Conservation (phyloP, 371 early-diverging fungal genomes). For the Amoeboaphelidium protococcarum region DNA sequence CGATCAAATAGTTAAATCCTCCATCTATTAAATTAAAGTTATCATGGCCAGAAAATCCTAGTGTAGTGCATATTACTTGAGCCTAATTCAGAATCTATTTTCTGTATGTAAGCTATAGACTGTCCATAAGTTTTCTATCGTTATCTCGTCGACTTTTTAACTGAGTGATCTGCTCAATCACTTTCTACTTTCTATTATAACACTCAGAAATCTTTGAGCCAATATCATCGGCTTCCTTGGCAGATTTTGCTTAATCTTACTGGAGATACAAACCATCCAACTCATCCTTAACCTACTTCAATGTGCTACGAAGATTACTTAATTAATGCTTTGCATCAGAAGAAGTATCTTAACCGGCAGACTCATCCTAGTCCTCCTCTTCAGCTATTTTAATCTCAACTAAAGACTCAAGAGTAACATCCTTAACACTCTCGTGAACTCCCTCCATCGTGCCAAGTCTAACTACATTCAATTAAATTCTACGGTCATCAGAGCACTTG, state of each 20-base stretch:
- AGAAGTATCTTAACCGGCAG: conserved; percentile 2
- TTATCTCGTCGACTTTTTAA: conserved; percentile 2
- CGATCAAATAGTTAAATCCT: conserved; percentile 52
- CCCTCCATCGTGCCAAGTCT: conserved; percentile 52
- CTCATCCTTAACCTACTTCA: conserved; percentile 8
- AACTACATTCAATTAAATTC: conserved; percentile 22
- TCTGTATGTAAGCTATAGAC: conserved; percentile 1
- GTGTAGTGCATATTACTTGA: conserved; percentile 48
- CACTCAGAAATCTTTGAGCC: conserved; percentile 19
- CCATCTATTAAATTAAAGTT: conserved; percentile 23
- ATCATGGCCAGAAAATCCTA: conserved; percentile 70
- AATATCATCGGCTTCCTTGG: conserved; percentile 16
- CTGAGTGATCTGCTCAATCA: conserved; percentile 8
- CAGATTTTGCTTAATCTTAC: too few relatives aligned
- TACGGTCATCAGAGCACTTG: conserved; percentile 28
- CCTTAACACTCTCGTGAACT: conserved; percentile 37
- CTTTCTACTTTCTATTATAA: conserved; percentile 22
- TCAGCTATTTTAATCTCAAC: conserved; percentile 3
- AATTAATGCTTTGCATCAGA: conserved; percentile 10
- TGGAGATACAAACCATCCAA: too few relatives aligned
- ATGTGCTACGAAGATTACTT: conserved; percentile 10
- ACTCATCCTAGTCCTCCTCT: conserved; percentile 2
- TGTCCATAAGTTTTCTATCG: conserved; percentile 1
- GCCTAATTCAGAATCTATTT: conserved; percentile 33
- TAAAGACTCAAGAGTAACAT: conserved; percentile 34